phyloP scores from a whole-genome alignment of 73 alveolate genomes.

The Symbiodinium pilosum region DNA sequence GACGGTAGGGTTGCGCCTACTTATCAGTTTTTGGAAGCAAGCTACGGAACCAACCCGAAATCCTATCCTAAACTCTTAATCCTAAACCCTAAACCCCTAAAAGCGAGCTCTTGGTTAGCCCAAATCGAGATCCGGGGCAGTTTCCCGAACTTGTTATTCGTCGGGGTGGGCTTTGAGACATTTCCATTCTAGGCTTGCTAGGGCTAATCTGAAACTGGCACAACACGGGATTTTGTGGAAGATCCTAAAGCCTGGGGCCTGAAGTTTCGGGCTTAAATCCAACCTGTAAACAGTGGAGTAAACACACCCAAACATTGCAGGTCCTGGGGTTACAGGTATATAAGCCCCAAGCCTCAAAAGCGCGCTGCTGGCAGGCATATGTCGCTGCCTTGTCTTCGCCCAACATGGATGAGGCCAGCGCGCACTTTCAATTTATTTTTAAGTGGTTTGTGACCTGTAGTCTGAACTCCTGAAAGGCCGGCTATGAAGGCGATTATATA shows the following conservation, averaged over 20 bases:
- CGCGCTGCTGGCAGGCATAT: too few species aligned
- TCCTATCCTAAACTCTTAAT: neutral
- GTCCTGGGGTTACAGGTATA: neutral
- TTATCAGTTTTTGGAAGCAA: neutral
- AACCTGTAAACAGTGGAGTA: neutral
- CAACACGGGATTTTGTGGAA: neutral
- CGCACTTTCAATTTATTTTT: too few species aligned
- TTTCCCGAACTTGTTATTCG: too few species aligned
- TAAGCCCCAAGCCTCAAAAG: neutral
- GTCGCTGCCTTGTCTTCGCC: conserved; percentile 1
- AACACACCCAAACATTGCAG: neutral
- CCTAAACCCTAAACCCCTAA: neutral
- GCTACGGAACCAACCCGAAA: neutral
- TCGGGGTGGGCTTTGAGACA: too few species aligned
- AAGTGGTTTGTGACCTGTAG: too few species aligned
- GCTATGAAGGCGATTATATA: too few species aligned
- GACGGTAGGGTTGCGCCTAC: too few species aligned
- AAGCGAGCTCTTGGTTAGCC: too few species aligned
- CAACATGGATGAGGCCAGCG: neutral
- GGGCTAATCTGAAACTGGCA: neutral
- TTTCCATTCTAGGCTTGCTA: too few species aligned
- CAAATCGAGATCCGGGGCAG: too few species aligned
- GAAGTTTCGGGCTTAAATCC: too few species aligned
- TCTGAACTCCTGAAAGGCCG: too few species aligned
- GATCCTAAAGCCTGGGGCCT: neutral